Base-by-base conservation (phyloP, 1,284 basidiomycete genomes). In the Cystobasidiaceae sp. region DNA sequence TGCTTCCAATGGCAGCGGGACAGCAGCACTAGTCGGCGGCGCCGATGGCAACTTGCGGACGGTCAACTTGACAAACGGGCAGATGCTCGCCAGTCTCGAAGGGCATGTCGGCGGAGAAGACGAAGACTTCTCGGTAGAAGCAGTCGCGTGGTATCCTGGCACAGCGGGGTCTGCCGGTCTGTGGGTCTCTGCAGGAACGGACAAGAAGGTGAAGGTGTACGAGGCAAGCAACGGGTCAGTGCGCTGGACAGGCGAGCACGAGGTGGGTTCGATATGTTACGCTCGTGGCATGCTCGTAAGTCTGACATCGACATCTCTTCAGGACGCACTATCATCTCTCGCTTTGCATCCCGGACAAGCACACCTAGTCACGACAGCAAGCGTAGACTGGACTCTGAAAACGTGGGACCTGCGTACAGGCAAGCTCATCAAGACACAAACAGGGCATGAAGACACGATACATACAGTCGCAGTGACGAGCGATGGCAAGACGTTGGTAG, bases 321-420 rank as follows among this genome's bases (percentile, higher is more conserved):
- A 97, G 87, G 90, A 93, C 71, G 86, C 90, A 7, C 85, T 97
- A 57, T 96, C 93, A 2, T 85, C 84, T 2, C 80, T 98, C 19
- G 82, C 70, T 86, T 90, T 3, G 75, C 84, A 43, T 87, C 89
- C 48, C 51, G 72, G 62, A 6, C 85, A 85, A 73, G 79, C 83
- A 1, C 83, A 93, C 71, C 79, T 91, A 9, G 78, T 96, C 50
- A 84, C 93, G 15, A 89, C 90, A 3, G 88, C 82, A 0, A 93
- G 89, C 9, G 88, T 90, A 1, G 93, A 97, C 79, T 85, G 83
- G 67, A 88, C 85, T 0, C 80, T 97, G 66, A 86, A 85, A 69
- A 96, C 93, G 2, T 97, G 93, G 92, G 94, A 98, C 75, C 86
- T 87, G 4, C 85, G 92, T 44, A 90, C 87, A 1, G 93, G 93